Base-by-base conservation (phyloP, 805 yeast species). In the Suhomyces xylopsoci region DNA sequence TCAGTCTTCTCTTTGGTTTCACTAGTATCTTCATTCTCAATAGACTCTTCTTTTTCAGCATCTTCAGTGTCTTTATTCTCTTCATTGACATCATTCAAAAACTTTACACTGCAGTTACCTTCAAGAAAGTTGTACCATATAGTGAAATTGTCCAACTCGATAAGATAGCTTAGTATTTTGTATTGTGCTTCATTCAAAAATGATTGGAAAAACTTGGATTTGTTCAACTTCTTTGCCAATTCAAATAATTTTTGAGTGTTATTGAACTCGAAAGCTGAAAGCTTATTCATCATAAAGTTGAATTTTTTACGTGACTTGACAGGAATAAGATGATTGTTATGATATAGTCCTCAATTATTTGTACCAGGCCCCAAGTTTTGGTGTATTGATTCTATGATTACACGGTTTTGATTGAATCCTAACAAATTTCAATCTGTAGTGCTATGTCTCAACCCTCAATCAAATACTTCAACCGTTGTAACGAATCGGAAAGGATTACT, bases 151-250 rank as follows among this genome's bases (percentile, higher is more conserved):
- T 66, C 60, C 26, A 70, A 60, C n/a, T 71, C 66, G 15, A 84
- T 64, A 3, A 84, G 66, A 49, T 71, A 63, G 42, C 76, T 76
- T 42, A 84, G 64, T 1, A 84, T 76, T 49, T 78, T 72, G 57
- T 77, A 73, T 62, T 84, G 88, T 52, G 79, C 82, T n/a, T 80
- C 73, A 9, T 83, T 80, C 53, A 84, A 66, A 59, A 69, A 69
- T n/a, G 61, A 54, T 44, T 67, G 69, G 58, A 75, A 75, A 52
- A 70, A 73, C 45, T 65, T 62, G 52, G 56, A 55, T 44, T 58
- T 51, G 51, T 71, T 63, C 47, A 74, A 62, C 38, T 58, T 57
- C 55, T 71, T 70, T 22, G 79, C 74, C 48, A 75, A 63, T 47
- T 62, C 65, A 48, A 71, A 72, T 49, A 75, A 59, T 54, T 67